These are phyloP conservation scores for Syncephalastrum racemosum DNA, from an alignment of 371 early-diverging fungal genomes.

Conservation along the genomic window DNA sequence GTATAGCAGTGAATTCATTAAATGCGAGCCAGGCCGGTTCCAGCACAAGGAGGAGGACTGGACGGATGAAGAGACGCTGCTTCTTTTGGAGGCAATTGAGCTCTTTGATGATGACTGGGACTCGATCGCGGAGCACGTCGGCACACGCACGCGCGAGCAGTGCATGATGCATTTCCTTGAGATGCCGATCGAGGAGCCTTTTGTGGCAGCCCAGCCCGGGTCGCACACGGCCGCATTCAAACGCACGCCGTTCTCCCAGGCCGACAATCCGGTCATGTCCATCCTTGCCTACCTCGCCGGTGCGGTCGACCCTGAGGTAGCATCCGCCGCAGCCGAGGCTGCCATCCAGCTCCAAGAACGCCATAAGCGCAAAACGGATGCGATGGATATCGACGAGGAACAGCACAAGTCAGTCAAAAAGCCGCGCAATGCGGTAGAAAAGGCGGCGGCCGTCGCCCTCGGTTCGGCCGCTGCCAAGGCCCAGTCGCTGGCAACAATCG, in stretches of 20 bases:
- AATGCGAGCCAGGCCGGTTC: constrained; percentile 53
- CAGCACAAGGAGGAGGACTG: constrained; percentile 70
- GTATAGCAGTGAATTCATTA: constrained; percentile 87
- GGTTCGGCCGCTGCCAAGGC: constrained; percentile 73
- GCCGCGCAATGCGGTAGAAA: constrained; percentile 54
- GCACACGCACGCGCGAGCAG: constrained; percentile 90
- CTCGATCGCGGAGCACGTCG: constrained; percentile 90
- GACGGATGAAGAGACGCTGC: constrained; percentile 93
- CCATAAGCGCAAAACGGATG: constrained; percentile 19
- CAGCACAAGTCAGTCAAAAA: constrained; percentile 27
- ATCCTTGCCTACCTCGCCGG: constrained; percentile 94
- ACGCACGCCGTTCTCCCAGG: constrained; percentile 78
- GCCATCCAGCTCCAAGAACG: constrained; percentile 37
- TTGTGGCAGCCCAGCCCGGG: constrained; percentile 31
- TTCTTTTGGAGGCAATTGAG: constrained; percentile 95
- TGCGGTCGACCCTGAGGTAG: constrained; percentile 90
- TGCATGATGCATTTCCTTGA: constrained; percentile 95
- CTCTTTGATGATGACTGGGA: constrained; percentile 97
- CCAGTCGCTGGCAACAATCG: constrained; percentile 62
- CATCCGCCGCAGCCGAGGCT: constrained; percentile 73
- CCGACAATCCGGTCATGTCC: constrained; percentile 96
- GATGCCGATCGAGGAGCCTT: constrained; percentile 95
- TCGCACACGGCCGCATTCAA: constrained; percentile 52
- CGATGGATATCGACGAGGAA: constrained; percentile 28
- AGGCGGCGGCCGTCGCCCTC: constrained; percentile 64